Evolutionary conservation across 805 yeast genomes (phyloP).

Genomic region (Starmerella floris): DNA sequence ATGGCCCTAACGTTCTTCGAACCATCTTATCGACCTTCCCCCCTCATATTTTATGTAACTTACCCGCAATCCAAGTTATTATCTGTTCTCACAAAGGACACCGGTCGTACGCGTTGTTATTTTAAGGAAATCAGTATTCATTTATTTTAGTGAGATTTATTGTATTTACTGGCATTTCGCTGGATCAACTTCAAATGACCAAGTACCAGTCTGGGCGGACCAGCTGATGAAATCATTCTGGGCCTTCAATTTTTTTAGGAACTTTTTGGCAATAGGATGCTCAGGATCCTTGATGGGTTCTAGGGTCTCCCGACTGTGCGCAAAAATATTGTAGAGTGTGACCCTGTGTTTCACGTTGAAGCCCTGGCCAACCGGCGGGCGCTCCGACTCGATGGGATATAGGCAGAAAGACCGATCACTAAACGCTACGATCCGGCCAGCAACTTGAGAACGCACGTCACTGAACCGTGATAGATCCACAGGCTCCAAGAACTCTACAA

Average conservation of each 20-base stretch:
- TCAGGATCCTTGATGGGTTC: conserved; percentile 64
- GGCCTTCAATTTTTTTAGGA: conserved; percentile 50
- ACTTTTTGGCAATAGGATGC: conserved; percentile 56
- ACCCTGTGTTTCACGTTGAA: conserved; percentile 64
- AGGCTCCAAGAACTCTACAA: conserved; percentile 61
- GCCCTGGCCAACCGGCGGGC: conserved; percentile 68
- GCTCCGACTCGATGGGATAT: conserved; percentile 52
- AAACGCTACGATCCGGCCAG: conserved; percentile 54
- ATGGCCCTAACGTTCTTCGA: no score
- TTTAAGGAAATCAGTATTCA: no score
- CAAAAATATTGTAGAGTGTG: conserved; percentile 68
- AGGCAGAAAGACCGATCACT: conserved; percentile 47
- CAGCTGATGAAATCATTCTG: conserved; percentile 56
- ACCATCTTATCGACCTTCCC: no score
- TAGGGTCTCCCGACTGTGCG: conserved; percentile 57
- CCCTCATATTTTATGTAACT: no score
- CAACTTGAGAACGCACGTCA: conserved; percentile 41
- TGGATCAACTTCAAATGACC: conserved; percentile 28
- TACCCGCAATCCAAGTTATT: no score
- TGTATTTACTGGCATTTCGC: background rate
- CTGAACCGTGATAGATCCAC: conserved; percentile 68
- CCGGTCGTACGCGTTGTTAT: no score
- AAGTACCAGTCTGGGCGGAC: conserved; percentile 48
- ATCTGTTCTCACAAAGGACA: no score
- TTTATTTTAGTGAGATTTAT: no score